Evolutionary conservation across 2,329 filamentous ascomycete species (phyloP).

Genomic region (Colletotrichum graminicola): DNA sequence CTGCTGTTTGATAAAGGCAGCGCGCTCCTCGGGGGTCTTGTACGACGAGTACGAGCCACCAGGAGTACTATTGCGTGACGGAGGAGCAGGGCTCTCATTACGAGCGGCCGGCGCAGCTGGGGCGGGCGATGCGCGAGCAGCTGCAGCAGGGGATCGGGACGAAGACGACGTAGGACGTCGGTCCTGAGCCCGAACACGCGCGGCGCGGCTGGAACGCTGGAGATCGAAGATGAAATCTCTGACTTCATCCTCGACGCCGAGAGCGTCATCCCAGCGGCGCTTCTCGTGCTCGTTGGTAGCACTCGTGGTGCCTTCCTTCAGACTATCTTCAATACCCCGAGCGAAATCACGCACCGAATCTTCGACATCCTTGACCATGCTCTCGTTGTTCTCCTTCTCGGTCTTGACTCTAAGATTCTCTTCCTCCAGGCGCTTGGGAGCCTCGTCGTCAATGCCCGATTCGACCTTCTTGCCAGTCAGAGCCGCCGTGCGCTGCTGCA

Average conservation of each 20-base stretch:
- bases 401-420: slow-evolving; percentile 84
- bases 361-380: slow-evolving; percentile 96
- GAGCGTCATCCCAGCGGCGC: slow-evolving; percentile 93
- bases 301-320: slow-evolving; percentile 84
- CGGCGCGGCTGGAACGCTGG: slow-evolving; percentile 84
- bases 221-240: slow-evolving; percentile 98
- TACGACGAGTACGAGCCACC: slow-evolving; percentile 83
- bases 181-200: slow-evolving; percentile 74
- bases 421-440: slow-evolving; percentile 87
- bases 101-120: slow-evolving; percentile 60
- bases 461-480: slow-evolving; percentile 87
- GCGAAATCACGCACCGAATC: slow-evolving; percentile 94
- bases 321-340: slow-evolving; percentile 83
- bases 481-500: slow-evolving; percentile 96
- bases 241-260: slow-evolving; percentile 96
- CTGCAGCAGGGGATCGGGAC: slow-evolving; percentile 53
- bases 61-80: slow-evolving; percentile 67
- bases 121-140: slow-evolving; percentile 55
- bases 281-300: slow-evolving; percentile 88
- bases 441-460: slow-evolving; percentile 78
- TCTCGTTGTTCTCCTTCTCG: slow-evolving; percentile 93
- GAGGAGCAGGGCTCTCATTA: slow-evolving; percentile 61
- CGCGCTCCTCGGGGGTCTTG: slow-evolving; percentile 91
- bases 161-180: slow-evolving; percentile 59
- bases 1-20: slow-evolving; percentile 96